Conservation (phyloP, 495 filamentous ascomycete genomes). For the Wilcoxina mikolae region DNA sequence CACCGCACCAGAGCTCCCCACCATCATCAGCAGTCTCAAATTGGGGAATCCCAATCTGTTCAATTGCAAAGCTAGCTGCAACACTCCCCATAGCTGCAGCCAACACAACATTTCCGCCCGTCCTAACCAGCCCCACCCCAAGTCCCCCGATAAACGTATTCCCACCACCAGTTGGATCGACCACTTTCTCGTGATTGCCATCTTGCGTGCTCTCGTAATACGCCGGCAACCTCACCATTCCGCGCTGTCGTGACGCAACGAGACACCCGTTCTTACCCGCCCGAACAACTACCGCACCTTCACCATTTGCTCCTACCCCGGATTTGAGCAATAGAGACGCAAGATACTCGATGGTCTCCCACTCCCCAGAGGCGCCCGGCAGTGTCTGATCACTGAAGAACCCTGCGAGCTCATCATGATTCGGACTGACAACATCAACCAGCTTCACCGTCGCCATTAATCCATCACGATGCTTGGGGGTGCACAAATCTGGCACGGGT, state of each 20-base stretch:
- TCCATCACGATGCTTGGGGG: conserved; percentile 35
- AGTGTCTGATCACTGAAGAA: conserved; percentile 50
- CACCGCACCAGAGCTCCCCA: conserved; percentile 65
- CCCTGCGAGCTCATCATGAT: conserved; percentile 66
- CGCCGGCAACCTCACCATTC: conserved; percentile 38
- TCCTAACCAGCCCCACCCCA: conserved; percentile 54
- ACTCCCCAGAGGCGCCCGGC: conserved; percentile 25
- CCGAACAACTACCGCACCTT: conserved; percentile 42
- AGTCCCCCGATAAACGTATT: conserved; percentile 83
- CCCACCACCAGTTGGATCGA: conserved; percentile 92
- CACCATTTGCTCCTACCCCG: conserved; percentile 29
- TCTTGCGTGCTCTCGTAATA: conserved; percentile 31
- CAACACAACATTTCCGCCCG: conserved; percentile 43
- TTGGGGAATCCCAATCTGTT: conserved; percentile 73
- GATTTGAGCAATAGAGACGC: conserved; percentile 1
- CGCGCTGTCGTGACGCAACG: conserved; percentile 28
- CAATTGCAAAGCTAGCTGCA: conserved; percentile 82
- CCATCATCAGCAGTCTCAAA: conserved; percentile 39
- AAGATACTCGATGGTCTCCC: not conserved
- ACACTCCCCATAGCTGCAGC: conserved; percentile 69
- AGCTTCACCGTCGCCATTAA: conserved; percentile 27
- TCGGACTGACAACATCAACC: conserved; percentile 78
- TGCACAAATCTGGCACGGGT: conserved; percentile 78
- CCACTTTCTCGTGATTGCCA: conserved; percentile 38
- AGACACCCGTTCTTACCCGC: conserved; percentile 34